Evolutionary conservation across 345 rosid species (phyloP), one percentile per base, ranked within the genome.

Genomic region (Arabis hirsuta): DNA sequence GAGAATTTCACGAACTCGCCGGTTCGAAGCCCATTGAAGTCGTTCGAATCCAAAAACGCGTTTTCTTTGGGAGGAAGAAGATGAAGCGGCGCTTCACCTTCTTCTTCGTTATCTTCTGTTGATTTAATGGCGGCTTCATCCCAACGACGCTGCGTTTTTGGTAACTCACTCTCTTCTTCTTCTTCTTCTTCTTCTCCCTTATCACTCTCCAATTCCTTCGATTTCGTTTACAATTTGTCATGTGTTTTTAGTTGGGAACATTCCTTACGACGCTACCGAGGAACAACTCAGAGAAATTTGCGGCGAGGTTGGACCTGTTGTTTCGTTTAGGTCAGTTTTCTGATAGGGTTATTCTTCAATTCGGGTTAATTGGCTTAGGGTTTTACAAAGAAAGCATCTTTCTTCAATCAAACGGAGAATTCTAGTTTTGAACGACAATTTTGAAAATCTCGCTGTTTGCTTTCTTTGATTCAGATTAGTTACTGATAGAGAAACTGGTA

Each of bases 71-170:
- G 72, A 79, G 79, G 82, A 78, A 83, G 86, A 89, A 81, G 93
- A 76, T 83, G 97, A 72, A 86, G 87, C 86, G 4, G 48, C 11
- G 85, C 92, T 83, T 87, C 82, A 65, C 79, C 85, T 84, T 84
- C 90, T 81, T 74, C 84, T 80, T 74, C 81, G 65, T 82, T 80
- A 71, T 73, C 83, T 77, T 79, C 79, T 81, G 39, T 80, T 83
- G 65, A 78, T 79, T 72, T 83, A 31, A 90, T 92, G 98, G 98
- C 98, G 67, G 67, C 97, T 59, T 65, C 97, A 72, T 83, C 96
- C 67, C 96, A 91, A 81, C 96, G 89, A 58, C 96, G 99, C 78
- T 95, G 97, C 86, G 99, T 95, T 79, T 91, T 95, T 53, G 97
- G 99, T 92, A 80, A 67, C 72, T 41, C 67, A 48, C 61, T 63